Conservation (phyloP, 1,139 yeast genomes). For the Tardiomyces blankii region DNA sequence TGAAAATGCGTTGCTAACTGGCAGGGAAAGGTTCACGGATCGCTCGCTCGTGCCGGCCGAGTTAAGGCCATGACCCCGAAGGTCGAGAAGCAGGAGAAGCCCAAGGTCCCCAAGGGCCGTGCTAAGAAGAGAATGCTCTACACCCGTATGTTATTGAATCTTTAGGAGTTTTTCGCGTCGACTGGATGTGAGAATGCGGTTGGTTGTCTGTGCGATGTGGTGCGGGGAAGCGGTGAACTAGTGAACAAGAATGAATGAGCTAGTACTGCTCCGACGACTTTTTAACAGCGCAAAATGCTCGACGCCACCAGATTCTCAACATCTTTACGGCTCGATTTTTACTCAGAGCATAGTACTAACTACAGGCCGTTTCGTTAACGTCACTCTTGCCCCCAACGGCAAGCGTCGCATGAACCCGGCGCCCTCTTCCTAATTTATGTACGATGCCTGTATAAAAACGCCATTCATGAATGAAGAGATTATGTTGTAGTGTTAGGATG, state of each 20-base stretch:
- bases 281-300: no score
- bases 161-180: no score
- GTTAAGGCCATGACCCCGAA: conserved; percentile 98
- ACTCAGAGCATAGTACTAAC: no score
- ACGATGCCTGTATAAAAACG: conserved; percentile 6
- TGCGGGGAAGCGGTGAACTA: no score
- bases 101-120: conserved; percentile 73
- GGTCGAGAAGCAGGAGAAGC: conserved; percentile 84
- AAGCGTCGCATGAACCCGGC: conserved; percentile 98
- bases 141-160: conserved; percentile 50
- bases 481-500: not conserved
- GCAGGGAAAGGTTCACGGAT: conserved; percentile 97
- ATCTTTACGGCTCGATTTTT: no score
- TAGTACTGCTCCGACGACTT: no score
- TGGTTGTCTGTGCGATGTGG: no score
- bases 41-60: conserved; percentile 99
- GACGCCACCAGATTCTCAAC: no score
- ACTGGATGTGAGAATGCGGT: no score
- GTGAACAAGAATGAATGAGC: no score
- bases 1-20: not conserved
- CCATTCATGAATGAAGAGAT: not conserved
- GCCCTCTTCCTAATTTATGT: conserved; percentile 39
- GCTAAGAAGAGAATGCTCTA: conserved; percentile 97
- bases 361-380: conserved; percentile 78
- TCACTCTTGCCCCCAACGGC: conserved; percentile 86